Base-by-base conservation (phyloP, 176 grass and related monocot species). In the Pharus latifolius region DNA sequence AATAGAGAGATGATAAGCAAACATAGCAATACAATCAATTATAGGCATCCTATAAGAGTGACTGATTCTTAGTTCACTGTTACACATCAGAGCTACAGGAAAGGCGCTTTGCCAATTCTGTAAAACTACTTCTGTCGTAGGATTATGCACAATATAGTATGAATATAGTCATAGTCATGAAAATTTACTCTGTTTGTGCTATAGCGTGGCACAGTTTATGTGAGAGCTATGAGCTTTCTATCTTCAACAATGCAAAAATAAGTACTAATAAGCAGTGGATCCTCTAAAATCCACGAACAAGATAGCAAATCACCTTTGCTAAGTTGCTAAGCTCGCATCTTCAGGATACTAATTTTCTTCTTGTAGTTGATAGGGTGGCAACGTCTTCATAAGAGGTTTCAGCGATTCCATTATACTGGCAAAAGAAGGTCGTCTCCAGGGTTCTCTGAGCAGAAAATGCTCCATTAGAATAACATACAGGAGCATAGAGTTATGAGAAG, bases 391-490 rank as follows among this genome's bases (percentile, higher is more conserved):
- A 27, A 88, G 67, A 6, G 49, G 85, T 58, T 81, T 96, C 60
- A 96, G 75, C 8, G 67, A 70, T 29, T 96, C 85, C 92, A 91
- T 91, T 37, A 96, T 88, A 58, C 48, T 86, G 25, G 85, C 78
- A 72, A 96, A 96, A 34, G 88, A 74, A 20, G 92, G 92, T 5
- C 92, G 69, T 81, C 81, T 83, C 79, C 85, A 73, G 14, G 92
- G 85, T 43, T 96, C 92, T 51, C 88, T 96, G 79, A 45, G 27
- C 74, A 45, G 44, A 67, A 33, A 59, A 43, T 23, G 11, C 42
- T 46, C 18, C 18, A 58, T 68, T 22, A 72, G 52, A 53, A 56
- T 10, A 85, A 49, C 3, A 65, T 52, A 40, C 8, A 6, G 42
- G 46, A 30, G 13, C 17, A 65, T 47, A 7, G 47, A 65, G 18